These are phyloP conservation scores for Sungouiella thailandica DNA, from an alignment of 805 yeast species.

Conservation along the genomic window DNA sequence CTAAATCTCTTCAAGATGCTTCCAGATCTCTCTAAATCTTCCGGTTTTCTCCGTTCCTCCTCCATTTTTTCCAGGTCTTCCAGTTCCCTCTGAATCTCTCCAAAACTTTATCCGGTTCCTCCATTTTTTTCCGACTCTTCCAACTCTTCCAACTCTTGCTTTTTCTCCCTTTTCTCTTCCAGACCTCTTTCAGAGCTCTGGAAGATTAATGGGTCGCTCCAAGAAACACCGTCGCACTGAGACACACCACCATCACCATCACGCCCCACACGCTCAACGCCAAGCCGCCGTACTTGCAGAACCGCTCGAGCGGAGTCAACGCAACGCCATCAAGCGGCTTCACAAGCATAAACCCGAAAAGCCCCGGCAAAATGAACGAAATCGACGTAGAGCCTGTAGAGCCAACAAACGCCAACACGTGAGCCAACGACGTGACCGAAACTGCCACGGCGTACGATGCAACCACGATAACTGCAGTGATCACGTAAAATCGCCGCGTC, in stretches of 20 bases:
- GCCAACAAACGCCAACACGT: slow-evolving; percentile 69
- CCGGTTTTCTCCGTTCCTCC: too few relatives aligned
- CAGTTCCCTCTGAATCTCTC: too few relatives aligned
- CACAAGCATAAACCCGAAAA: slow-evolving; percentile 64
- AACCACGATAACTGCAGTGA: slow-evolving; percentile 45
- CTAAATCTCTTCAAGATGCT: too few relatives aligned
- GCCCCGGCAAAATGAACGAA: slow-evolving; percentile 73
- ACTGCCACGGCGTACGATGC: slow-evolving; percentile 54
- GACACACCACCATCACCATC: slow-evolving; percentile 63
- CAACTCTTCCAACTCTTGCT: too few relatives aligned
- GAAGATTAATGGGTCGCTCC: slow-evolving; percentile 29
- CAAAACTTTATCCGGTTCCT: too few relatives aligned
- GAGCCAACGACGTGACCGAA: slow-evolving; percentile 58
- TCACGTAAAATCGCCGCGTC: slow-evolving; percentile 38
- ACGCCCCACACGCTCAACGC: slow-evolving; percentile 64
- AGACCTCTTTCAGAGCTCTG: too few relatives aligned
- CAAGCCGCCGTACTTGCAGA: slow-evolving; percentile 46
- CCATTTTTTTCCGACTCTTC: too few relatives aligned
- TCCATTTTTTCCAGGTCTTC: too few relatives aligned
- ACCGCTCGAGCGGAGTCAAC: slow-evolving; percentile 22
- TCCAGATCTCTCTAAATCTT: too few relatives aligned
- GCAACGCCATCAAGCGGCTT: slow-evolving; percentile 36
- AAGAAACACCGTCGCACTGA: slow-evolving; percentile 44
- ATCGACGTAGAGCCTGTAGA: slow-evolving; percentile 81
- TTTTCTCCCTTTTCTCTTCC: too few relatives aligned